Conservation (phyloP, 495 filamentous ascomycete species). For the Neurospora sp. region DNA sequence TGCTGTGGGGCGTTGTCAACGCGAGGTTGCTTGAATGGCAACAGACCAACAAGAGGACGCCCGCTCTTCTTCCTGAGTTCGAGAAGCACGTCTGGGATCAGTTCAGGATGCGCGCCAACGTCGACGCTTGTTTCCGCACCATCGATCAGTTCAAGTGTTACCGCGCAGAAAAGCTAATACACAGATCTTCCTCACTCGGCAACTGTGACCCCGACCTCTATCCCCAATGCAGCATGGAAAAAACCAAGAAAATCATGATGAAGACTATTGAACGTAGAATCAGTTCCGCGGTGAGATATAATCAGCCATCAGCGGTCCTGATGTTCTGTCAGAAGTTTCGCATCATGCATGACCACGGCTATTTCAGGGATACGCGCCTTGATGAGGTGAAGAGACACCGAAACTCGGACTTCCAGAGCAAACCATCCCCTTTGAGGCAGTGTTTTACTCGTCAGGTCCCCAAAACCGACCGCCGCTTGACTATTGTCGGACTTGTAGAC, state of each 20-base stretch:
- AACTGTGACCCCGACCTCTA: not conserved
- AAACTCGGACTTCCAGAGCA: not conserved
- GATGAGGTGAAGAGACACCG: not conserved
- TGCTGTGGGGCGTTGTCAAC: not conserved
- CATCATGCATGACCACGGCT: not conserved
- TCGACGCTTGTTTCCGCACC: not conserved
- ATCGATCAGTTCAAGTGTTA: not conserved
- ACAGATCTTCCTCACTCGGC: not conserved
- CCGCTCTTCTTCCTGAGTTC: not conserved
- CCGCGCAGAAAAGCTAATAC: not conserved
- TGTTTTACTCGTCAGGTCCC: not conserved
- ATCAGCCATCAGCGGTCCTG: not conserved
- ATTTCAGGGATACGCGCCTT: not conserved
- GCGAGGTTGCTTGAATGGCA: not conserved
- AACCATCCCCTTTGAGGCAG: not conserved
- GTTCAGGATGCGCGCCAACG: not conserved
- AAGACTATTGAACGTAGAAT: not conserved
- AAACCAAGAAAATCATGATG: not conserved
- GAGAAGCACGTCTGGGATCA: not conserved
- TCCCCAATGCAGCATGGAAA: not conserved
- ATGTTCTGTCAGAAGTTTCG: not conserved
- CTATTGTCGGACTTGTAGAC: not conserved
- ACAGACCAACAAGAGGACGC: not conserved
- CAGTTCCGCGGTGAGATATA: not conserved
- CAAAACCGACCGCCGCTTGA: not conserved